phyloP scores from a whole-genome alignment of 1,284 basidiomycete species.

The Rhodotorula mucilaginosa region DNA sequence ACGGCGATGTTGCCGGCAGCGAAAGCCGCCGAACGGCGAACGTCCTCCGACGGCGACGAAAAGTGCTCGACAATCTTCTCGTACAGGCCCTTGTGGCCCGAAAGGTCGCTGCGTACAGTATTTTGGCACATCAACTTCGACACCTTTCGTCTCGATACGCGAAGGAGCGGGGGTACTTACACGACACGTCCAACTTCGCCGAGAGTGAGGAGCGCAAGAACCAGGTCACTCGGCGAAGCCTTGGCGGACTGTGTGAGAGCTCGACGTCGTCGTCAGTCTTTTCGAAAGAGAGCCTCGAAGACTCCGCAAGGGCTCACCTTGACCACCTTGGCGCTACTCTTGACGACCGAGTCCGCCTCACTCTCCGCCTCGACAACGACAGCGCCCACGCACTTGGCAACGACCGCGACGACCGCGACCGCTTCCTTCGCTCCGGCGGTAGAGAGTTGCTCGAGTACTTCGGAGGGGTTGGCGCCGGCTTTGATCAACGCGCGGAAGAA shows the following conservation, averaged over 20 bases:
- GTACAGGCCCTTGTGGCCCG: conserved; percentile 71
- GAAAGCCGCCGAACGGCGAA: conserved; percentile 83
- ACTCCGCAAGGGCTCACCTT: conserved; percentile 56
- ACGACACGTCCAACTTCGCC: conserved; percentile 85
- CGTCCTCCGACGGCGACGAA: conserved; percentile 71
- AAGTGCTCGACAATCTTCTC: conserved; percentile 70
- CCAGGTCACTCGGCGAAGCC: conserved; percentile 63
- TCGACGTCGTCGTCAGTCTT: too few species aligned
- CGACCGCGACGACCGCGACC: conserved; percentile 54
- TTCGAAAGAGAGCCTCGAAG: too few species aligned
- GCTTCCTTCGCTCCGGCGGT: conserved; percentile 9
- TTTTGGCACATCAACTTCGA: background rate
- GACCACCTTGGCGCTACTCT: conserved; percentile 70
- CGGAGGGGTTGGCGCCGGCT: conserved; percentile 62
- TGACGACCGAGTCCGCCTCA: conserved; percentile 65
- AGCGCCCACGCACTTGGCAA: conserved; percentile 77
- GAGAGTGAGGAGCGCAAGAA: conserved; percentile 79
- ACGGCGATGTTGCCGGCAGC: conserved; percentile 93
- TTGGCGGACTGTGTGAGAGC: conserved; percentile 57
- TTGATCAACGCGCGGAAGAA: conserved; percentile 80
- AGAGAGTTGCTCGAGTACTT: conserved; percentile 22
- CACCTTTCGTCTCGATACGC: background rate
- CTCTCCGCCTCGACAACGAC: conserved; percentile 67
- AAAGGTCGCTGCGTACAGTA: conserved; percentile 66
- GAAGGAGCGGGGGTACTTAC: conserved; percentile 44